Conservation (phyloP, 805 yeast genomes). For the Zygosaccharomyces lentus region DNA sequence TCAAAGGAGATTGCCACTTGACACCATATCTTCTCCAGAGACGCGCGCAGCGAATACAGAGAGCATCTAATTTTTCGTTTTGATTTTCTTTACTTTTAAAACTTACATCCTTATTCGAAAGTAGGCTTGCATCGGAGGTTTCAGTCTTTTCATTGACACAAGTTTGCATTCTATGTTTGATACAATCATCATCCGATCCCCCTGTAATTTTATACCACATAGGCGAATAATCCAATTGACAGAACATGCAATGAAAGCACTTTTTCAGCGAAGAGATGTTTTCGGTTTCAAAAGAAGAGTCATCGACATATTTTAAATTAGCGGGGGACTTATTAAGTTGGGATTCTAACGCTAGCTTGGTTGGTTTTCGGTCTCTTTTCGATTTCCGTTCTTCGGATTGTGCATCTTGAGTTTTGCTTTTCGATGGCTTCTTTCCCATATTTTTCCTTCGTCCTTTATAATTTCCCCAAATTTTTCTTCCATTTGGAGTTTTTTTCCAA, state of each 20-base stretch:
- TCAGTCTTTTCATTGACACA: slow-evolving; percentile 23
- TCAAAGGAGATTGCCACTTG: slow-evolving; percentile 76
- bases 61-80: slow-evolving; percentile 45
- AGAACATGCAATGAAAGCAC: slow-evolving; percentile 63
- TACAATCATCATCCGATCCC: slow-evolving; percentile 29
- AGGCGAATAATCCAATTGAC: slow-evolving; percentile 43
- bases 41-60: slow-evolving; percentile 83
- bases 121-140: slow-evolving; percentile 9
- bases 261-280: slow-evolving; percentile 42
- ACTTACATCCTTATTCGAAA: slow-evolving; percentile 9
- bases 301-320: slow-evolving; percentile 39
- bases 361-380: slow-evolving; percentile 12
- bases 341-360: slow-evolving; percentile 13
- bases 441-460: slow-evolving; percentile 67
- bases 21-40: slow-evolving; percentile 90
- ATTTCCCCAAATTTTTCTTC: slow-evolving; percentile 77
- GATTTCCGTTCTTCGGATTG: slow-evolving; percentile 7
- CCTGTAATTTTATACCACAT: slow-evolving; percentile 37
- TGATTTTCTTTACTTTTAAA: slow-evolving; percentile 2
- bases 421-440: slow-evolving; percentile 34
- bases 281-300: slow-evolving; percentile 56
- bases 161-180: slow-evolving; percentile 20
- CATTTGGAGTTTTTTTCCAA: slow-evolving; percentile 84
- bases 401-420: slow-evolving; percentile 14
- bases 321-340: slow-evolving; percentile 10